Base-by-base conservation (phyloP, 2,329 filamentous ascomycete genomes). In the Cryphonectria radicalis region DNA sequence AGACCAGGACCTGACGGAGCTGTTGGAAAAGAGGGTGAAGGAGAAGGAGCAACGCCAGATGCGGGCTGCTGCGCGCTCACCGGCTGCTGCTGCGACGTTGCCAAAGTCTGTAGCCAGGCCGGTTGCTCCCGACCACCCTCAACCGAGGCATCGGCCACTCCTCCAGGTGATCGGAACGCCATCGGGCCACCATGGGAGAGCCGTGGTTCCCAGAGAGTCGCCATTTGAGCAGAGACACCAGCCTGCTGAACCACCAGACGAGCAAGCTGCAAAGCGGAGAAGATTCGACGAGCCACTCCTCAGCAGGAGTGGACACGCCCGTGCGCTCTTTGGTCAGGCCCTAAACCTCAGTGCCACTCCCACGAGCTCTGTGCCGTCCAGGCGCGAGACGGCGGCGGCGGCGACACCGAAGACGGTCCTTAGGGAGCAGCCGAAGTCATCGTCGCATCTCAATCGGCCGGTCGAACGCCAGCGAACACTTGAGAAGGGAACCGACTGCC, bases 1-100 rank as follows among this genome's bases (percentile, higher is more conserved):
- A 1, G 87, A 95, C 75, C 94, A 95, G 66, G 94, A 98, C 76
- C 79, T 98, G 37, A 90, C 92, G 0, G 90, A 91, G 40, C 80
- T 98, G 40, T 82, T 96, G 63, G 91, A 93, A 73, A 94, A 92
- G 80, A 88, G 89, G 70, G 83, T 83, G 13, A 90, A 87, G 75
- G 86, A 90, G 70, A 87, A 84, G 57, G 85, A 84, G 69, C 81
- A 84, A 73, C 80, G 86, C 22, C 82, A 87, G 63, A 81, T 81
- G 7, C 82, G 83, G 70, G 82, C 81, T 68, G 82, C 83, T 19
- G 79, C 81, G n/a, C 81, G 82, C 75, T 63, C 76, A 76, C 53
- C 74, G 74, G 50, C 72, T 75, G 37, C 69, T 66, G 17, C 63
- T 72, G 14, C 70, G 42, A 76, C 76, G 66, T 74, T 69, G 72